phyloP scores from a whole-genome alignment of 1,284 basidiomycete genomes.

The Mycosarcoma maydis region DNA sequence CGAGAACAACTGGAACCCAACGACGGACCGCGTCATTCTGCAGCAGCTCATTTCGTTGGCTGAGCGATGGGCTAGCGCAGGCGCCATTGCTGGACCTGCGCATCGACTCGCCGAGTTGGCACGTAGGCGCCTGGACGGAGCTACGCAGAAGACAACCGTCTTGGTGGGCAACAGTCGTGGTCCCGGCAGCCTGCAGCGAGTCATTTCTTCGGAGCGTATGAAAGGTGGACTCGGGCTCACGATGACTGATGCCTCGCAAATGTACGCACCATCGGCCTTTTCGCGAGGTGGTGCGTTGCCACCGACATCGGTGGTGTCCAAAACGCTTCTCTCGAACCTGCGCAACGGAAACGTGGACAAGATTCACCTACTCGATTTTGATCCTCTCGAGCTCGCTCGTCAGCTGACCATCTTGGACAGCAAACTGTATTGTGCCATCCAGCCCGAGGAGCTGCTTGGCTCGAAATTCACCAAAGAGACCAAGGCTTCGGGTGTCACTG shows the following conservation, averaged over 20 bases:
- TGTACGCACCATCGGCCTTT: slow-evolving; percentile 54
- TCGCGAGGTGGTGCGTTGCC: slow-evolving; percentile 54
- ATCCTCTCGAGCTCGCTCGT: slow-evolving; percentile 74
- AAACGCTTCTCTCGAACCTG: slow-evolving; percentile 73
- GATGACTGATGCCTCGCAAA: slow-evolving; percentile 47
- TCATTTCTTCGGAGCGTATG: slow-evolving; percentile 64
- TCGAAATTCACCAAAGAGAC: slow-evolving; percentile 62
- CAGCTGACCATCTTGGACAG: slow-evolving; percentile 70
- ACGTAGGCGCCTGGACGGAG: slow-evolving; percentile 45
- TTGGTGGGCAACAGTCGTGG: slow-evolving; percentile 43
- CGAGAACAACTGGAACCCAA: slow-evolving; percentile 84
- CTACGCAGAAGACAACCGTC: slow-evolving; percentile 40
- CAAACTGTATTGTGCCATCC: slow-evolving; percentile 66
- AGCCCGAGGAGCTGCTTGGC: slow-evolving; percentile 68
- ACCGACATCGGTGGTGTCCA: slow-evolving; percentile 80
- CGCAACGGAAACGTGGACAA: slow-evolving; percentile 69
- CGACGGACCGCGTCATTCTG: slow-evolving; percentile 69
- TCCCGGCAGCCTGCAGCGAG: slow-evolving; percentile 56
- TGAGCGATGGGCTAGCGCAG: slow-evolving; percentile 69
- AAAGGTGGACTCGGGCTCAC: slow-evolving; percentile 33
- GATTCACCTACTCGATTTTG: slow-evolving; percentile 85
- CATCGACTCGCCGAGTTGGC: slow-evolving; percentile 67
- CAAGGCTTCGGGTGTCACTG: slow-evolving; percentile 26
- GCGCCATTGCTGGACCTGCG: slow-evolving; percentile 75
- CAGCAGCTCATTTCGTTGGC: slow-evolving; percentile 74